Conservation (phyloP, 192 early-diverging fungal species). For the Lunasporangiospora selenospora region DNA sequence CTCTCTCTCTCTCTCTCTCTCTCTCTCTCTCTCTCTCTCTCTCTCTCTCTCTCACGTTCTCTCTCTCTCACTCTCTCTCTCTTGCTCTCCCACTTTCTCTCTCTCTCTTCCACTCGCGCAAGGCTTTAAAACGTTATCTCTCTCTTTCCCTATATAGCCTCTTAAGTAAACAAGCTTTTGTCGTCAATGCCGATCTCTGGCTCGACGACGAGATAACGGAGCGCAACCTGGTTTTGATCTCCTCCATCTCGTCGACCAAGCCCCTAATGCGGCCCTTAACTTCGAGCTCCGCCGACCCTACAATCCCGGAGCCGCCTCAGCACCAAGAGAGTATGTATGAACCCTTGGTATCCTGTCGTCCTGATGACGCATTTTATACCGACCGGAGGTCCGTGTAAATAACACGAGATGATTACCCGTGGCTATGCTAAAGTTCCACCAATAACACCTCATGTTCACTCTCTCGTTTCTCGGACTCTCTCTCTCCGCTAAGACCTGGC, state of each 20-base stretch:
- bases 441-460: too few species aligned
- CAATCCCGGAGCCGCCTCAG: too few species aligned
- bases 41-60: not conserved
- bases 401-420: too few species aligned
- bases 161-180: slow-evolving; percentile 44
- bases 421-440: too few species aligned
- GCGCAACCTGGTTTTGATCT: slow-evolving; percentile 51
- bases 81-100: not conserved
- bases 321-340: too few species aligned
- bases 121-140: too few species aligned
- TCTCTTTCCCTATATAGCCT: slow-evolving; percentile 12
- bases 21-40: not conserved
- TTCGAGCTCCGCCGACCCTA: slow-evolving; percentile 1
- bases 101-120: not conserved
- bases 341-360: too few species aligned
- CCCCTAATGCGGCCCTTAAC: not conserved
- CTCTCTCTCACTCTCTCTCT: not conserved
- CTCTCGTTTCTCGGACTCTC: too few species aligned
- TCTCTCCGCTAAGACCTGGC: too few species aligned
- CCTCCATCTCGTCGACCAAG: slow-evolving; percentile 31
- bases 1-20: too few species aligned
- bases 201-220: slow-evolving; percentile 51
- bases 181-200: slow-evolving; percentile 58
- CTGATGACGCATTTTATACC: too few species aligned
- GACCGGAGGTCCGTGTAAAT: too few species aligned